Conservation (phyloP, 2,329 filamentous ascomycete genomes). For the Rhytidhysteron rufulum region DNA sequence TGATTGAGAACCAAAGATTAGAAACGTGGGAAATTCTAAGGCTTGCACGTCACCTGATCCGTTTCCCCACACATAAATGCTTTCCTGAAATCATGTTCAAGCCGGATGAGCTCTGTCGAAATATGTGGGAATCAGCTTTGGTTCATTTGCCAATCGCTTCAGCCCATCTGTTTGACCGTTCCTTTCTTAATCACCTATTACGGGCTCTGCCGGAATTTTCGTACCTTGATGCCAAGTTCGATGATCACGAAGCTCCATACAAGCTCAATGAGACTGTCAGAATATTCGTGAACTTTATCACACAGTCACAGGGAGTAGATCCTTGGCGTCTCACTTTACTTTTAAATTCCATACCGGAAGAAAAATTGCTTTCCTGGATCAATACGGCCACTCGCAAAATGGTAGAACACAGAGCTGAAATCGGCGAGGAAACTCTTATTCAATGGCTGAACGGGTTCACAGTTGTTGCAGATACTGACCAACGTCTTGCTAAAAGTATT, state of each 20-base stretch:
- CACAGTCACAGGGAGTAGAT: not conserved
- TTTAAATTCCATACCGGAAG: not conserved
- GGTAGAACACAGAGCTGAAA: not conserved
- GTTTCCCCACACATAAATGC: too few species aligned
- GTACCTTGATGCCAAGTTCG: not conserved
- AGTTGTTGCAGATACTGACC: not conserved
- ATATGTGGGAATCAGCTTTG: not conserved
- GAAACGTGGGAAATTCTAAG: not conserved
- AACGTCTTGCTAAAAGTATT: not conserved
- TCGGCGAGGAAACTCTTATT: not conserved
- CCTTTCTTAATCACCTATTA: not conserved
- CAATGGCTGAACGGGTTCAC: not conserved
- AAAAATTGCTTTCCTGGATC: not conserved
- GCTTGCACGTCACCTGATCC: not conserved
- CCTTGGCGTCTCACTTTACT: not conserved
- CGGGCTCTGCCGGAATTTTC: too few species aligned
- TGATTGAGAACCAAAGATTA: not conserved
- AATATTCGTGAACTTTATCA: not conserved
- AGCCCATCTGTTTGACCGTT: not conserved
- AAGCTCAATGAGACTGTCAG: not conserved
- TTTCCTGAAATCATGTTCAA: too few species aligned
- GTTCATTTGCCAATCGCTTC: not conserved
- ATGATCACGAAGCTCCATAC: not conserved
- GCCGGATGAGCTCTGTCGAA: not conserved
- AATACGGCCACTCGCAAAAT: not conserved